Conservation (phyloP, 371 early-diverging fungal species). For the Dipsacomyces acuminosporus region DNA sequence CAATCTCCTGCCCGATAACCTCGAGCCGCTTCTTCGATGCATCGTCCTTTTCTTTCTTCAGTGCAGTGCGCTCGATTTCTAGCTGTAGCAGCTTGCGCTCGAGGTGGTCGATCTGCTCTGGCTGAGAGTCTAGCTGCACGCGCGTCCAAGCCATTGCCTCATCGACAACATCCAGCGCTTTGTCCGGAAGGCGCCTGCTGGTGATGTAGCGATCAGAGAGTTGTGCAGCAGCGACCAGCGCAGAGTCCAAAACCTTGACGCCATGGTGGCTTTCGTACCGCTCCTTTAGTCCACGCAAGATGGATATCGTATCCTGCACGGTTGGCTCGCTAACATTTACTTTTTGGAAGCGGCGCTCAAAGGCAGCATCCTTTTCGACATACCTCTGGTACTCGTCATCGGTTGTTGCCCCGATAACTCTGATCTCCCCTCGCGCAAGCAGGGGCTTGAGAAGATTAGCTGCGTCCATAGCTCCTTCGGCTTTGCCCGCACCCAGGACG, state of each 20-base stretch:
- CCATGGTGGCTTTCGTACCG: constrained; percentile 77
- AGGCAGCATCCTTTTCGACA: constrained; percentile 85
- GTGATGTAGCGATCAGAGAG: constrained; percentile 76
- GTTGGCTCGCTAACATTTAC: constrained; percentile 73
- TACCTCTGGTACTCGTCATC: constrained; percentile 80
- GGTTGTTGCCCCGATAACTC: constrained; percentile 88
- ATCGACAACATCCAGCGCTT: constrained; percentile 80
- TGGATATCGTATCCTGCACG: constrained; percentile 76
- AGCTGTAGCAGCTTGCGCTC: constrained; percentile 85
- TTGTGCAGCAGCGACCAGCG: constrained; percentile 74
- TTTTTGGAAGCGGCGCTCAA: constrained; percentile 81
- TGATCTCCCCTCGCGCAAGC: constrained; percentile 75
- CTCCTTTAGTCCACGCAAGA: constrained; percentile 76
- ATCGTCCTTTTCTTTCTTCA: constrained; percentile 86
- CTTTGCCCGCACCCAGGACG: constrained; percentile 88
- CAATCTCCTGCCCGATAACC: constrained; percentile 79
- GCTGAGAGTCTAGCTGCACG: constrained; percentile 93
- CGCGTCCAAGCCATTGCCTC: constrained; percentile 94
- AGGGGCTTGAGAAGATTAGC: constrained; percentile 84
- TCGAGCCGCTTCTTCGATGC: constrained; percentile 67
- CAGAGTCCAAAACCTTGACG: constrained; percentile 66
- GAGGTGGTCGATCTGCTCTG: constrained; percentile 90
- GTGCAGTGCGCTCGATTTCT: constrained; percentile 91
- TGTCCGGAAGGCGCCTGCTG: constrained; percentile 76
- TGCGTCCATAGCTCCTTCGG: constrained; percentile 73